These are phyloP conservation scores for Trametes meyenii DNA, from an alignment of 768 basidiomycete genomes.

Conservation along the genomic window DNA sequence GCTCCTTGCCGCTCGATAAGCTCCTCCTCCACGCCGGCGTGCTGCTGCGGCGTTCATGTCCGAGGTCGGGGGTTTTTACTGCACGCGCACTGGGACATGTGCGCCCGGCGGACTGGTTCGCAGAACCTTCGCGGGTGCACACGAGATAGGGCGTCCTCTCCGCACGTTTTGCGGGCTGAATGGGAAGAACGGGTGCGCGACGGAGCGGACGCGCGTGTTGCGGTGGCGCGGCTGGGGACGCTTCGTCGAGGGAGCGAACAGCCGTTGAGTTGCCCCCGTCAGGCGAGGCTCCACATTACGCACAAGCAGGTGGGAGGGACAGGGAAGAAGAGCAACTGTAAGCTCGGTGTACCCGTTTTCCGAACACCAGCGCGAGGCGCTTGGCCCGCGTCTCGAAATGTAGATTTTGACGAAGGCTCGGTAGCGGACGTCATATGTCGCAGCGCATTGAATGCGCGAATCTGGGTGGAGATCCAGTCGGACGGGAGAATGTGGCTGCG, in stretches of 20 bases:
- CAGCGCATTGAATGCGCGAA: not conserved
- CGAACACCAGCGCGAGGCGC: too few species aligned
- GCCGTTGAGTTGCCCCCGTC: too few species aligned
- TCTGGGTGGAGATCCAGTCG: not conserved
- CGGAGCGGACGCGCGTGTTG: not conserved
- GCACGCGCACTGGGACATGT: not conserved
- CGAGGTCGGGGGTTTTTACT: not conserved
- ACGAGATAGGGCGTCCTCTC: not conserved
- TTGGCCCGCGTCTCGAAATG: not conserved
- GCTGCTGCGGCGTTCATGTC: slow-evolving; percentile 4
- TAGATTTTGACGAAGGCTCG: not conserved
- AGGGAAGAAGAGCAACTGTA: too few species aligned
- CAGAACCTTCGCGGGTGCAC: slow-evolving; percentile 14
- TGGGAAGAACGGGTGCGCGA: not conserved
- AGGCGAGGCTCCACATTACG: too few species aligned
- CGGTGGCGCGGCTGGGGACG: not conserved
- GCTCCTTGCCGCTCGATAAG: not conserved
- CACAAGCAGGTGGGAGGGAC: too few species aligned
- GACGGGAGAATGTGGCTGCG: slow-evolving; percentile 21
- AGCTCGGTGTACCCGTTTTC: too few species aligned
- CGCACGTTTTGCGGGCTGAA: too few species aligned
- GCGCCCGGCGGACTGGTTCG: not conserved
- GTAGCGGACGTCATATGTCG: not conserved
- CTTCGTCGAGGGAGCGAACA: too few species aligned
- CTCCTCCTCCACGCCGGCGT: not conserved